Evolutionary conservation across 345 rosid genomes (phyloP), one percentile per base, ranked within the genome.

Genomic region (Zanthoxylum bungeanum): DNA sequence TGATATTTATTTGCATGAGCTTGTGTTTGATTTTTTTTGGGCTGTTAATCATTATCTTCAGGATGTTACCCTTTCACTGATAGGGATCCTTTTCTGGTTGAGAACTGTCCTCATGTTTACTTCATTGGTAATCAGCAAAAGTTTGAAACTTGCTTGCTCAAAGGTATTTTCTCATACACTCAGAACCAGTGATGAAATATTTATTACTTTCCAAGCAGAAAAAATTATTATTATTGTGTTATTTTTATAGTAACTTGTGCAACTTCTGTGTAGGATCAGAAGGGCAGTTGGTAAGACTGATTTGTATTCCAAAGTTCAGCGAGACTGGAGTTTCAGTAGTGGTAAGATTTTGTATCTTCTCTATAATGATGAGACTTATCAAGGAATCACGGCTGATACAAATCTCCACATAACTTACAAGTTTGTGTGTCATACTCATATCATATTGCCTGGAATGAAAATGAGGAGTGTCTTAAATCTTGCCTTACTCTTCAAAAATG

Each of bases 41-140:
- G 28, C 40, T 56, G 30, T 14, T 25, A 58, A 58, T 75, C 55
- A 22, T 55, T 75, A 33, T 28, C 9, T 56, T 68, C 88, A 95
- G 96, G 97, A 37, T 96, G 99, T 73, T 96, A 96, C 81, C 99
- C 99, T 76, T 96, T 85, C 85, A 86, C 87, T 4, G 97, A 93
- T 80, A 84, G 86, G 77, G 99, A 95, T 82, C 99, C 98, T 74
- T 95, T 95, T 85, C 78, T 95, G 64, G 86, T 92, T 11, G 97
- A 92, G 78, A 86, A 83, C 67, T 95, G 98, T 44, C 99, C 99
- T 66, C 97, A 91, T 88, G 94, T 95, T 64, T 95, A 91, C 81
- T 95, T 92, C 58, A 87, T 73, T 7, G 98, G 98, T 31, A 95
- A 95, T 79, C 97, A 88, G 81, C 89, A 89, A 50, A 87, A 84